These are phyloP conservation scores for Neurospora sp. DNA, from an alignment of 495 filamentous ascomycete species.

Conservation along the genomic window DNA sequence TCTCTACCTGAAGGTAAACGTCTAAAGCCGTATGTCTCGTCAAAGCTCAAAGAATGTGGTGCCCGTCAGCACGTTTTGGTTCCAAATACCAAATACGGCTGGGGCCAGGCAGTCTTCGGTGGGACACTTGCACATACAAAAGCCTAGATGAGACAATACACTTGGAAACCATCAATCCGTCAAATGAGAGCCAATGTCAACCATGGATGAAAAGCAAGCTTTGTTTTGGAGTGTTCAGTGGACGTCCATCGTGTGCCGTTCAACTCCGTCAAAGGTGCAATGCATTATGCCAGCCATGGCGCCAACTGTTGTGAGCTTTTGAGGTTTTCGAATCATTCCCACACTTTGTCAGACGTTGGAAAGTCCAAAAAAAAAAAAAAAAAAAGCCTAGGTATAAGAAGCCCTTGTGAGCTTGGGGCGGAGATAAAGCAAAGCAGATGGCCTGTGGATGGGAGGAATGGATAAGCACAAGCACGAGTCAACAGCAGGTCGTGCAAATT, in stretches of 20 bases:
- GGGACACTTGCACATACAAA: not conserved
- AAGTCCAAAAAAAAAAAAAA: not conserved
- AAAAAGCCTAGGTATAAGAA: not conserved
- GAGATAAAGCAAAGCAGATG: not conserved
- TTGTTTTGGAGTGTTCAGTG: not conserved
- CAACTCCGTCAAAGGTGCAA: not conserved
- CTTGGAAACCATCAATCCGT: not conserved
- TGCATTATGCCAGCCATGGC: not conserved
- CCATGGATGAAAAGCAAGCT: not conserved
- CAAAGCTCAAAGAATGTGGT: not conserved
- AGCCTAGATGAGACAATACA: not conserved
- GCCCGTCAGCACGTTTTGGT: not conserved
- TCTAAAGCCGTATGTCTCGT: not conserved
- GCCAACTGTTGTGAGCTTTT: not conserved
- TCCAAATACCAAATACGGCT: not conserved
- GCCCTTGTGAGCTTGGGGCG: not conserved
- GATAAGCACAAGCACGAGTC: not conserved
- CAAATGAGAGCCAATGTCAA: not conserved
- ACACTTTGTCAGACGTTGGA: not conserved
- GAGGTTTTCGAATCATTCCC: not conserved
- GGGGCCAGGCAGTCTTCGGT: not conserved
- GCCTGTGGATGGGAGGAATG: not conserved
- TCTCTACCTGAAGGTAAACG: not conserved
- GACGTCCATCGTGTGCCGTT: not conserved
- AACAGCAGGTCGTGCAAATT: not conserved